Evolutionary conservation across 495 filamentous ascomycete species (phyloP), one percentile per base, ranked within the genome.

Genomic region (Penicillium canescens): DNA sequence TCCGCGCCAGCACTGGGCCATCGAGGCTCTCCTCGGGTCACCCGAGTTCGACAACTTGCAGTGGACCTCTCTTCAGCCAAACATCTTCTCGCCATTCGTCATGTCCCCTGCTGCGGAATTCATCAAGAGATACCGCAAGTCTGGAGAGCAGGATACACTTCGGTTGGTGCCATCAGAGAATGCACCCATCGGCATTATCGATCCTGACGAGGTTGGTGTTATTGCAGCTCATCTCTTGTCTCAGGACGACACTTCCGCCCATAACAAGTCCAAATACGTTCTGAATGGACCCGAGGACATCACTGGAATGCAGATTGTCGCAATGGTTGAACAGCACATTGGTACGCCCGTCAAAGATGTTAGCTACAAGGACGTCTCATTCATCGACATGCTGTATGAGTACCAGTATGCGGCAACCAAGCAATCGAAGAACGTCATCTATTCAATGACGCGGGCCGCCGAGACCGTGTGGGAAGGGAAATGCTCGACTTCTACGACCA

Each of bases 271-370:
- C 10, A 72, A 61, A 45, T 77, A 76, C 43, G 63, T 74, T 14
- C n/a, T 79, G 12, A 78, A 74, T 51, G 74, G 75, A 13, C 75
- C 73, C 0, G 71, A 70, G 40, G 71, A 78, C 39, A 64, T 76
- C 7, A 72, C 66, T 31, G 76, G 76, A 8, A 51, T 50, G 16
- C 56, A 71, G 44, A 51, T 77, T 46, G 69, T 78, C 16, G 51
- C 65, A n/a, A 50, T 78, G 60, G 58, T 79, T 11, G 75, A 77
- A 68, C 42, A 67, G 45, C 10, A 74, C 14, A 75, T 71, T 21
- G 75, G 74, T 13, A 56, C 53, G 0, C 42, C 40, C 11, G 69
- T 77, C 3, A 48, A 73, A 21, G 55, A 69, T 6, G 71, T 76
- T n/a, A 52, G n/a, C 23, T 78, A 69, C 36, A 44, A 73, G 52